Evolutionary conservation across 2,329 filamentous ascomycete genomes (phyloP), one percentile per base, ranked within the genome.

Genomic region (Epichloe scottii): DNA sequence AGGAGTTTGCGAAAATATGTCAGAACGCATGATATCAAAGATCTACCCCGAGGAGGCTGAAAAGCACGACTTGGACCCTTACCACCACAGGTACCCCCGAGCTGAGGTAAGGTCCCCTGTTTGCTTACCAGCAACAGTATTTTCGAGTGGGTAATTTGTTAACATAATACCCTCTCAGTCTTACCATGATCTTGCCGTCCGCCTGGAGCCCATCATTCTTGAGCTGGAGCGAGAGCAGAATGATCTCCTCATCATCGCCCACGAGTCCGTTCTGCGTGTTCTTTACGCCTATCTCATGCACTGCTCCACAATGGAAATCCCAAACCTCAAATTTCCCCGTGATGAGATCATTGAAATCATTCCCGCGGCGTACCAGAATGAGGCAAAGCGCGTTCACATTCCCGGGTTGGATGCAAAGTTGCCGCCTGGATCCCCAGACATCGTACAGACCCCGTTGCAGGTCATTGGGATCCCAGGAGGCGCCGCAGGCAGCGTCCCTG

Each of bases 261-360:
- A 98, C 66, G 93, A 98, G 67, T 95, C 89, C 48, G 93, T 98
- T n/a, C 77, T 98, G 45, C 87, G 93, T 42, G 93, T 98, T 23
- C 77, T 98, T 3, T 98, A 98, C 64, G 90, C 90, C 23, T 98
- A 98, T 68, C 76, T 98, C 39, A 98, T 98, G 93, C 93, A 95
- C 59, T 97, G 93, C 70, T 93, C 91, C 64, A 90, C 94, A 8
- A 86, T 85, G 67, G 89, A 95, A 62, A 98, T 98, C 55, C 93
- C 93, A 4, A 85, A 84, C 59, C 79, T 98, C 55, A 87, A 89
- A 58, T 98, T 98, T 62, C 93, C 93, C 4, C 86, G 93, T 42
- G 85, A 98, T 63, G 89, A 98, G 66, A 97, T 98, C 63, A 95
- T 98, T 58, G 93, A 98, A 74, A 96, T 98, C 64, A 94, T 97